Evolutionary conservation across 371 early-diverging fungal species (phyloP), one percentile per base, ranked within the genome.

Genomic region (Mucor irregularis): DNA sequence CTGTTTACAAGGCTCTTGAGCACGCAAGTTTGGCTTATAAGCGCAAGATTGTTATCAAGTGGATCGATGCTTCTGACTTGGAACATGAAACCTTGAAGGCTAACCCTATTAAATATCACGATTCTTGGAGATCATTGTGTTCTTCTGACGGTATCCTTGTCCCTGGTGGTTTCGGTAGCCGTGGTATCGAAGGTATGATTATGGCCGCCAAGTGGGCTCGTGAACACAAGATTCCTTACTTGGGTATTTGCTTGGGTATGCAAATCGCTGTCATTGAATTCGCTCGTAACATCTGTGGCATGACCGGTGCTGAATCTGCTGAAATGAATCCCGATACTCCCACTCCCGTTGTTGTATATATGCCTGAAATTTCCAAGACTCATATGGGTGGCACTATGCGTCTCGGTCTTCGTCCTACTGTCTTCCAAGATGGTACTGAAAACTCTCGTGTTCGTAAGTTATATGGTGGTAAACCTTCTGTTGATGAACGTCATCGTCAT

Each of bases 211-310:
- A 94, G 61, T 98, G 95, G 93, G 99, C 99, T 22, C 92, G 99
- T 69, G 94, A 95, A 71, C 92, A 97, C 77, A 91, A 93, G 59
- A 75, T 98, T 33, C 99, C 99, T 38, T 98, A 94, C 76, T 88
- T 99, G 34, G 97, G 97, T 61, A 97, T 99, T 69, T 99, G 99
- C 73, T 85, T 99, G 28, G 99, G 99, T 58, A 83, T 99, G 67
- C 99, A 99, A 71, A 81, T 99, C 14, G 94, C 98, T 10, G 96
- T 96, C n/a, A 95, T 99, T 52, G 99, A 99, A 72, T 95, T 95
- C 82, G 95, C 96, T 10, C 90, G 99, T 58, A 89, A 98, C 66
- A 94, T 99, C 10, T 88, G 92, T 53, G 93, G 88, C 25, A 78
- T 99, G 62, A 30, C 71, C 17, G 85, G 78, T 44, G 97, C 97